Evolutionary conservation across 345 rosid species (phyloP).

Genomic region (Eucalyptus shirleyi): DNA sequence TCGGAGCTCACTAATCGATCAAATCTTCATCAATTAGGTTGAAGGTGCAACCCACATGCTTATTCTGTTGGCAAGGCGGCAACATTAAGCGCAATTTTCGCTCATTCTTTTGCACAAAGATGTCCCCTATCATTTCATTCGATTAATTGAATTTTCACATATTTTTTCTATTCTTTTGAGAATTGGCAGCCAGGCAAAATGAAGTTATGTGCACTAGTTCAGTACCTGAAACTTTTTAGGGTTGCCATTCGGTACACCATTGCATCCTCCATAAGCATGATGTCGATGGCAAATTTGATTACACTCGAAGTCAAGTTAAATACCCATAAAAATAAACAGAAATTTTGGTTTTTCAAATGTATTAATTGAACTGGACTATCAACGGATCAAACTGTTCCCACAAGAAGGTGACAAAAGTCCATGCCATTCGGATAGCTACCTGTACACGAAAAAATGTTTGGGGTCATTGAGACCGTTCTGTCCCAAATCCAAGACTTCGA

Average conservation of each 20-base stretch:
- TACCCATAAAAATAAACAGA: not conserved
- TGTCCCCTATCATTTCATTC: not conserved
- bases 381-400: conserved; percentile 43
- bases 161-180: not conserved
- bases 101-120: no score
- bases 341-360: not conserved
- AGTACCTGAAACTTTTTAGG: conserved; percentile 28
- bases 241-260: conserved; percentile 38
- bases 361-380: conserved; percentile 38
- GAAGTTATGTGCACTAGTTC: conserved; percentile 28
- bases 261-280: conserved; percentile 29
- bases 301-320: not conserved
- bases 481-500: conserved; percentile 82
- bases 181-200: conserved; percentile 8
- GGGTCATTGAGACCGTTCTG: conserved; percentile 32
- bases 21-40: no score
- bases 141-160: not conserved
- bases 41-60: no score
- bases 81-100: no score
- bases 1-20: no score
- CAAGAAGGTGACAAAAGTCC: conserved; percentile 17
- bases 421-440: conserved; percentile 39
- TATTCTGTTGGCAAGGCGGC: no score
- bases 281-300: not conserved
- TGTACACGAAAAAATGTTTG: conserved; percentile 42